Evolutionary conservation across 2,329 filamentous ascomycete species (phyloP), one percentile per base, ranked within the genome.

Genomic region (Exserohilum turcica): DNA sequence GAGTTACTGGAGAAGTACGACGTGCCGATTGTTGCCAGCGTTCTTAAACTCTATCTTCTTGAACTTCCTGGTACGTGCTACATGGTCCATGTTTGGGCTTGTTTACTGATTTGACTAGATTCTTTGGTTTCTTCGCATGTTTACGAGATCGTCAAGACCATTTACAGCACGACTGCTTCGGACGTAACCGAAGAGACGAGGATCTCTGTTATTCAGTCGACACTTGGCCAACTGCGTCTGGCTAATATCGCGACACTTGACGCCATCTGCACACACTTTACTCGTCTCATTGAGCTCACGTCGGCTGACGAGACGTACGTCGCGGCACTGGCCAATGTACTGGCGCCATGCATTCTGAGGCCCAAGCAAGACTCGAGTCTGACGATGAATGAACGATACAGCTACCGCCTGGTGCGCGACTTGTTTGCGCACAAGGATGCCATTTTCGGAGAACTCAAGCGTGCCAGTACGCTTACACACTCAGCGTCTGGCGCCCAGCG

Each of bases 201-300:
- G 47, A 84, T 99, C 60, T 89, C 92, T 48, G 91, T 97, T 56
- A 84, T 99, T 29, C 94, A 99, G 75, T 96, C 94, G 66, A 97
- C 94, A 0, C 87, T 99, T 50, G 93, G 92, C 33, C 92, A 97
- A 74, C 85, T 99, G 51, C 89, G 93, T 56, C 86, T 99, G 51
- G 92, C 94, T 60, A 99, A 99, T 74, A 99, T 99, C 74, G 94
- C 94, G 42, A 97, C 94, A n/a, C 86, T 99, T 54, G 94, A 99
- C 75, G 94, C 94, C 35, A 90, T 96, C 72, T 96, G 95, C 82
- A 97, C 96, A 62, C 94, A 99, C 77, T 97, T 99, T 74, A 97
- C 93, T 33, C 90, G 94, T 56, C 81, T 99, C 55, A 95, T 99
- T 70, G 94, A 99, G 74, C 82, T 99, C 59, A 99, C 94, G 2